Conservation (phyloP, 352 stramenopile species). For the Globisporangium radiosum region DNA sequence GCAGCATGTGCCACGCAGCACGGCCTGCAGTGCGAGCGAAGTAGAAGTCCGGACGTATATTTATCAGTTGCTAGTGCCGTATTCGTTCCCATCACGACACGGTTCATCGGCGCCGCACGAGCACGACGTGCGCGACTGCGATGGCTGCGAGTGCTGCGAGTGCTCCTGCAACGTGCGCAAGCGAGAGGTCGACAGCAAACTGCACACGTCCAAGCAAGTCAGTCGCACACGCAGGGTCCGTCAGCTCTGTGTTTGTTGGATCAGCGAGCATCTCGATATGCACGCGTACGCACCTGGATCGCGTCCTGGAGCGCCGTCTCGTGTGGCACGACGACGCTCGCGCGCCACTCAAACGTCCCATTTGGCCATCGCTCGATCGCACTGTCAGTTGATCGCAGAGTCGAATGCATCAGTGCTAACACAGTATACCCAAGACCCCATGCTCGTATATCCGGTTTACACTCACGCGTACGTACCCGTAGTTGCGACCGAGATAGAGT, state of each 20-base stretch:
- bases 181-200: slow-evolving; percentile 20
- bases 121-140: neutral
- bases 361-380: slow-evolving; percentile 23
- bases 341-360: slow-evolving; percentile 26
- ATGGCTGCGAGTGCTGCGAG: neutral
- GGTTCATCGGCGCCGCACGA: neutral
- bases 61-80: no score
- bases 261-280: no score
- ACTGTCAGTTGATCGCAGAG: slow-evolving; percentile 11
- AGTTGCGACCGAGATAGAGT: slow-evolving; percentile 60
- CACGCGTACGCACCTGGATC: slow-evolving; percentile 18
- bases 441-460: no score
- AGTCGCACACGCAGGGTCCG: neutral
- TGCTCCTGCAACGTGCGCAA: neutral
- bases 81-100: neutral
- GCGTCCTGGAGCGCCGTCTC: slow-evolving; percentile 13
- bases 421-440: neutral
- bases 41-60: no score
- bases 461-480: slow-evolving; percentile 26
- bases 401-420: neutral
- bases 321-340: slow-evolving; percentile 26
- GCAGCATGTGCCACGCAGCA: slow-evolving; percentile 56
- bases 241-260: no score
- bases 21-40: neutral
- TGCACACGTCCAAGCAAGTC: slow-evolving; percentile 1